Evolutionary conservation across 2,329 filamentous ascomycete genomes (phyloP).

Genomic region (Zymoseptoria brevis): DNA sequence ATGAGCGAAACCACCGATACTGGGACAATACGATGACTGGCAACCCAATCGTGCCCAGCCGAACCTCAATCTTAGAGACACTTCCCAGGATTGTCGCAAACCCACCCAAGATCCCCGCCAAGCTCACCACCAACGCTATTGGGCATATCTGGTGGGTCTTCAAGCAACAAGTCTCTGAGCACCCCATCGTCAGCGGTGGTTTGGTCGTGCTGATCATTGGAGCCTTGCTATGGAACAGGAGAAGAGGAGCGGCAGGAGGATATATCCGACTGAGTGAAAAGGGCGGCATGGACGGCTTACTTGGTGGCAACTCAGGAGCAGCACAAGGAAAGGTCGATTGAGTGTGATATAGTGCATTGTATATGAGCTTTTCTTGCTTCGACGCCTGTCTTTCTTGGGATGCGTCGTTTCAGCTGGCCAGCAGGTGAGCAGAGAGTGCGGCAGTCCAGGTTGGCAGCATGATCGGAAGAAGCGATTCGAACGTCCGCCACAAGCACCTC

Average conservation of each 20-base stretch:
- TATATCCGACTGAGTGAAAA: conserved; percentile 42
- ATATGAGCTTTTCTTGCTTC: background rate
- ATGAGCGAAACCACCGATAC: conserved; percentile 89
- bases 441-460: too few relatives aligned
- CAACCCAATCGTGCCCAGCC: conserved; percentile 79
- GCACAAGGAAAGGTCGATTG: conserved; percentile 11
- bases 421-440: background rate
- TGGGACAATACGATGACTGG: conserved; percentile 90
- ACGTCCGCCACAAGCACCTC: too few relatives aligned
- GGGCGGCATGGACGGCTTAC: conserved; percentile 58
- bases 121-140: conserved; percentile 66
- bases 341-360: background rate
- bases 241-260: conserved; percentile 22
- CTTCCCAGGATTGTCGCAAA: conserved; percentile 61
- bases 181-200: conserved; percentile 43
- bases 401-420: background rate
- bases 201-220: conserved; percentile 47
- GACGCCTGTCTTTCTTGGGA: background rate
- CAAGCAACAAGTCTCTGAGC: conserved; percentile 34
- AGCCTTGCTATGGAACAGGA: conserved; percentile 18
- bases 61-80: conserved; percentile 86
- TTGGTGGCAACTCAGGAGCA: conserved; percentile 45
- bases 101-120: conserved; percentile 64
- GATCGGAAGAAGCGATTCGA: too few relatives aligned
- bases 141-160: conserved; percentile 57